phyloP scores from a whole-genome alignment of 2,329 filamentous ascomycete species.

The Xylariaceae sp. region DNA sequence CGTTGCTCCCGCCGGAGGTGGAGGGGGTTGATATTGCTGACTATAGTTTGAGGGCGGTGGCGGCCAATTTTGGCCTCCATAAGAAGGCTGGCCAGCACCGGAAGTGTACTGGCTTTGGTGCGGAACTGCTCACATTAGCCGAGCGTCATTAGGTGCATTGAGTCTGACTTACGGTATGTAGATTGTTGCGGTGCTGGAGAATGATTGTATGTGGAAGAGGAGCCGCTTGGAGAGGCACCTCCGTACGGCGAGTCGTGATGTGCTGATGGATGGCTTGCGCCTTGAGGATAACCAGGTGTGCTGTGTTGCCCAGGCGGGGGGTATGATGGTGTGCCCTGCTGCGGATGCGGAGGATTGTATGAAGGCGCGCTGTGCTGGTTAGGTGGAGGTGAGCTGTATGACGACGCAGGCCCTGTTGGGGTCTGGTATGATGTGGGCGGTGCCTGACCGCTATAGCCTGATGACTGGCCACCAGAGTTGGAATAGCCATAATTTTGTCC shows the following conservation, averaged over 20 bases:
- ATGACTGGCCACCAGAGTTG: conserved; percentile 46
- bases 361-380: conserved; percentile 27
- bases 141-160: neutral
- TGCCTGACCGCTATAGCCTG: conserved; percentile 60
- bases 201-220: conserved; percentile 29
- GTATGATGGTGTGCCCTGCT: conserved; percentile 25
- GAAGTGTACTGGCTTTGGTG: conserved; percentile 32
- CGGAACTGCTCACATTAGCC: conserved; percentile 20
- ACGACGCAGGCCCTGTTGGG: conserved; percentile 25
- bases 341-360: conserved; percentile 20
- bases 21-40: conserved; percentile 26
- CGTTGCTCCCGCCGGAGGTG: conserved; percentile 18
- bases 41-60: conserved; percentile 29
- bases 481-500: conserved; percentile 64
- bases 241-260: conserved; percentile 30
- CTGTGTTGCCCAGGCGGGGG: conserved; percentile 23
- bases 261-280: conserved; percentile 27
- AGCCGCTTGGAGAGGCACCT: conserved; percentile 19
- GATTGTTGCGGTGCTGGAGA: conserved; percentile 29
- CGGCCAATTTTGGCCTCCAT: conserved; percentile 29
- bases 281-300: conserved; percentile 21
- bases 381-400: conserved; percentile 31
- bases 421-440: conserved; percentile 62
- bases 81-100: conserved; percentile 26
- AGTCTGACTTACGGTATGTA: conserved; percentile 27